Conservation (phyloP, 768 basidiomycete genomes). For the Hericium rajendrae region DNA sequence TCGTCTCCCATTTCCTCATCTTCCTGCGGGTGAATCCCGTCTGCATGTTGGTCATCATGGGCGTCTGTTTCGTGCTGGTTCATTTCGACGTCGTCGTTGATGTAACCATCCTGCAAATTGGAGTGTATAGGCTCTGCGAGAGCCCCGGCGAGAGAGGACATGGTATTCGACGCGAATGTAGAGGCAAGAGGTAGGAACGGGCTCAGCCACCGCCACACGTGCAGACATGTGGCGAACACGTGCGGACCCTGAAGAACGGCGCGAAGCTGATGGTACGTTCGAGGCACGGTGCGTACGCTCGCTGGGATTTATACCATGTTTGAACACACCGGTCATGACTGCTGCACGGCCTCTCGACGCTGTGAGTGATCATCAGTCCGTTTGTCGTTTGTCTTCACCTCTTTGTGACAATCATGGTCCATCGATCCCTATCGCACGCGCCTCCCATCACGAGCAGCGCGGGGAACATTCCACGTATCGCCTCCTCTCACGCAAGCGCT, state of each 20-base stretch:
- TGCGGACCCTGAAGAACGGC: neutral
- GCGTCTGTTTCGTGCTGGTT: slow-evolving; percentile 2
- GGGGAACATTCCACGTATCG: neutral
- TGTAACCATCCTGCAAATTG: neutral
- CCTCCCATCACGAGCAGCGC: neutral
- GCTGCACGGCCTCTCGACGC: too few species aligned
- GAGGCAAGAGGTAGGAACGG: neutral
- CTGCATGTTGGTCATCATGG: slow-evolving; percentile 1
- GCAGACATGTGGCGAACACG: neutral
- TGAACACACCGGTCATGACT: too few species aligned
- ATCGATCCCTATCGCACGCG: neutral
- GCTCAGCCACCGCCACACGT: neutral
- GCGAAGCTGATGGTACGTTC: neutral
- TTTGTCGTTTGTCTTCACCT: too few species aligned
- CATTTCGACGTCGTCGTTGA: slow-evolving; percentile 3
- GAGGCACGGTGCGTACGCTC: neutral
- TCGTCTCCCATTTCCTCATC: slow-evolving; percentile 49
- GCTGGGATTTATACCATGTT: too few species aligned
- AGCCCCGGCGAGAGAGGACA: slow-evolving; percentile 5
- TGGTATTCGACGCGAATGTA: neutral
- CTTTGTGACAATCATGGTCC: neutral
- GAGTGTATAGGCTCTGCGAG: neutral
- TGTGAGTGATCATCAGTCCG: too few species aligned
- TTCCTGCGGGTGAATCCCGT: neutral
- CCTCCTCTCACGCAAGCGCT: neutral